Percentiles rank a stretch among this genome's conserved stretches.
phyloP scores from a whole-genome alignment of 2,329 filamentous ascomycete species.

The Colletotrichum sp. region DNA sequence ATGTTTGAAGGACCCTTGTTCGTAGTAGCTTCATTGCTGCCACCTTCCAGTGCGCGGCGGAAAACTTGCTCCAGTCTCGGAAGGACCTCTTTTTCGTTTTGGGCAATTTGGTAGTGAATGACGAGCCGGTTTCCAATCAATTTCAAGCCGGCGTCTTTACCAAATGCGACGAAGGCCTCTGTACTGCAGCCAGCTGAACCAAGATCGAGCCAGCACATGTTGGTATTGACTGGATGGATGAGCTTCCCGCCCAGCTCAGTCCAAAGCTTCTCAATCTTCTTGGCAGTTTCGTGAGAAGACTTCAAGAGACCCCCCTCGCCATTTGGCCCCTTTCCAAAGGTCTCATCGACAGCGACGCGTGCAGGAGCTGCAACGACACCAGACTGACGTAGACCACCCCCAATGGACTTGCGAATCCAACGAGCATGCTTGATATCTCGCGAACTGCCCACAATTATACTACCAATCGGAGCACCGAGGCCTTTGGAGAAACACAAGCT shows the following conservation, averaged over 20 bases:
- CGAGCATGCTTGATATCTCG: conserved; percentile 42
- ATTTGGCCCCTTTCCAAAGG: conserved; percentile 41
- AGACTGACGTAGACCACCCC: conserved; percentile 75
- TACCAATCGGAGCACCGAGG: conserved; percentile 80
- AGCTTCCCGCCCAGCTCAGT: conserved; percentile 71
- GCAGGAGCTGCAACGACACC: conserved; percentile 77
- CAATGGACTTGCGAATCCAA: conserved; percentile 70
- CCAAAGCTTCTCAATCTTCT: conserved; percentile 74
- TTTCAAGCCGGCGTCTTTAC: conserved; percentile 46
- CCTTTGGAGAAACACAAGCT: conserved; percentile 85
- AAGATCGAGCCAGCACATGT: conserved; percentile 88
- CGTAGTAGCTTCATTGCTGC: not conserved
- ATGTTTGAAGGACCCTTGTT: conserved; percentile 18
- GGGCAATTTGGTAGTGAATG: conserved; percentile 66
- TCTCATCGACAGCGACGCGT: conserved; percentile 65
- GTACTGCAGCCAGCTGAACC: conserved; percentile 56
- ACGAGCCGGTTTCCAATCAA: conserved; percentile 48
- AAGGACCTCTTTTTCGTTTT: conserved; percentile 64
- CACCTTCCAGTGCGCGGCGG: conserved; percentile 35
- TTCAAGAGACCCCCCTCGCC: conserved; percentile 62
- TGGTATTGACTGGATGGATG: conserved; percentile 78
- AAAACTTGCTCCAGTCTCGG: conserved; percentile 62
- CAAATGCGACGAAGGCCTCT: conserved; percentile 43
- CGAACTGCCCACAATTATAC: conserved; percentile 66
- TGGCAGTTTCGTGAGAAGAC: conserved; percentile 66